These are phyloP conservation scores for Ogataea henricii DNA, from an alignment of 805 yeast genomes.

Conservation along the genomic window DNA sequence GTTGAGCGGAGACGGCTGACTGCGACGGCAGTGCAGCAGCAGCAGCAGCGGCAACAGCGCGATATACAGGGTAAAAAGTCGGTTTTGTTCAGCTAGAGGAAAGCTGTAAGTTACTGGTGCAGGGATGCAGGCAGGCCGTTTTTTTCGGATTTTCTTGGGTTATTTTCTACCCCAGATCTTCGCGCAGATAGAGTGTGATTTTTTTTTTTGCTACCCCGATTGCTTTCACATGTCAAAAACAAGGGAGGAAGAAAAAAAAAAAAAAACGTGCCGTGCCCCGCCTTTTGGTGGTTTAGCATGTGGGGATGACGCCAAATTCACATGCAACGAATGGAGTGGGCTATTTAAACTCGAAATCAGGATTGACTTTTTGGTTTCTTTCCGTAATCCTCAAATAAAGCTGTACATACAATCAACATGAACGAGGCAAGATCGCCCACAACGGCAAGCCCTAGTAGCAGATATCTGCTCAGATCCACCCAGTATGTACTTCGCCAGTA, in stretches of 20 bases:
- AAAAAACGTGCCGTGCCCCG: background rate
- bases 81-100: slow-evolving; percentile 1
- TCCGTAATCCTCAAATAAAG: background rate
- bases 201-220: background rate
- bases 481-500: slow-evolving; percentile 22
- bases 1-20: slow-evolving; percentile 17
- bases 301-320: background rate
- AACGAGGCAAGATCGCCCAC: background rate
- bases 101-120: background rate
- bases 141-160: background rate
- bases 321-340: too few relatives aligned
- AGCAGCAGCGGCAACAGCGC: slow-evolving; percentile 4
- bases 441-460: slow-evolving; percentile 1
- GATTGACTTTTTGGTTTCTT: background rate
- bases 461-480: slow-evolving; percentile 15
- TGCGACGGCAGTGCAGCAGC: background rate
- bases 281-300: background rate
- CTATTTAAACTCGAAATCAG: too few relatives aligned
- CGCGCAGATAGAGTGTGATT: background rate
- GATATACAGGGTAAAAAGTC: slow-evolving; percentile 13
- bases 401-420: too few relatives aligned
- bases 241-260: background rate
- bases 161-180: slow-evolving; percentile 10
- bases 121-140: background rate
- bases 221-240: slow-evolving; percentile 7